Evolutionary conservation across 768 basidiomycete genomes (phyloP).

Genomic region (Pisolithus albus): DNA sequence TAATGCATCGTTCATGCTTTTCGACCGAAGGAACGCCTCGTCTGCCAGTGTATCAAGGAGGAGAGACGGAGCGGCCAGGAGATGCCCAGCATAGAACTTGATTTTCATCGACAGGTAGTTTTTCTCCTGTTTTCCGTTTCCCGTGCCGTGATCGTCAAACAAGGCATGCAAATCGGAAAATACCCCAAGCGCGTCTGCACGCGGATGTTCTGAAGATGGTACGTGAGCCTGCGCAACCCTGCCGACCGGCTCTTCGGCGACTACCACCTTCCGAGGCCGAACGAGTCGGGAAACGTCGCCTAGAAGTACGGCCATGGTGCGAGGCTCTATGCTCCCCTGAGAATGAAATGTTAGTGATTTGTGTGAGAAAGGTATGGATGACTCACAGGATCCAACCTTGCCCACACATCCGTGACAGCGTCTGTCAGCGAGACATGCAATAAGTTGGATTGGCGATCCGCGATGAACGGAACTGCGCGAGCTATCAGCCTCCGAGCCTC

Average conservation of each 20-base stretch:
- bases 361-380: too few relatives aligned
- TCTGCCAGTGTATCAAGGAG: conserved; percentile 37
- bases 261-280: conserved; percentile 34
- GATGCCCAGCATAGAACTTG: conserved; percentile 61
- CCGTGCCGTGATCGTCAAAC: conserved; percentile 5
- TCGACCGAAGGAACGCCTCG: conserved; percentile 30
- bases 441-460: conserved; percentile 51
- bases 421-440: conserved; percentile 44
- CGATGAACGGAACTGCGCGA: conserved; percentile 56
- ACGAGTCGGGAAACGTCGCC: conserved; percentile 48
- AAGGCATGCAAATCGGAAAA: conserved; percentile 21
- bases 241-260: background rate
- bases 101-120: conserved; percentile 52
- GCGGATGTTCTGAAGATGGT: conserved; percentile 11
- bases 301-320: conserved; percentile 47
- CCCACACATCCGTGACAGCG: conserved; percentile 60
- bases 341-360: conserved; percentile 9
- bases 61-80: conserved; percentile 40
- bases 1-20: conserved; percentile 13
- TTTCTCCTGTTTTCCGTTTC: conserved; percentile 3
- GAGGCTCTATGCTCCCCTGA: conserved; percentile 30
- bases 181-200: conserved; percentile 13
- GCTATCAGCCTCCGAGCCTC: conserved; percentile 46
- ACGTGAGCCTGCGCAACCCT: background rate
- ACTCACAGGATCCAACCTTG: conserved; percentile 42